phyloP scores from a whole-genome alignment of 2,329 filamentous ascomycete species.

The Paracorniculantispora psalliotae region DNA sequence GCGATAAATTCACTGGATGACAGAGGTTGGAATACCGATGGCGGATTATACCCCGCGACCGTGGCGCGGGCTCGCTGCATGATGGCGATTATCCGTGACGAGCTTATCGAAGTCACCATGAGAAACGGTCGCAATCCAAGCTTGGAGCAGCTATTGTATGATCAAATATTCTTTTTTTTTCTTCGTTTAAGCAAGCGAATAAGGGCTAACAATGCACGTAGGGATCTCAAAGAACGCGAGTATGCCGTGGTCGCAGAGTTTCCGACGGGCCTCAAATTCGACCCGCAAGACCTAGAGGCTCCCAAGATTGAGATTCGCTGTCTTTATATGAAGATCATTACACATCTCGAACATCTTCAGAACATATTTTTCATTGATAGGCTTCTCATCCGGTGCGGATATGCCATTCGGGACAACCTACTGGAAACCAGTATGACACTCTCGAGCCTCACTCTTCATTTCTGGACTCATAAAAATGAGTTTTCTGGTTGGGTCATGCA shows the following conservation, averaged over 20 bases:
- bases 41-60: slow-evolving; percentile 38
- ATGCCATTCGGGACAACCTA: slow-evolving; percentile 33
- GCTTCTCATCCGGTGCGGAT: slow-evolving; percentile 43
- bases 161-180: no score
- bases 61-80: slow-evolving; percentile 41
- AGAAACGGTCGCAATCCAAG: slow-evolving; percentile 23
- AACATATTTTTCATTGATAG: slow-evolving; percentile 57
- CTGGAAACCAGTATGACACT: slow-evolving; percentile 43
- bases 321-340: slow-evolving; percentile 41
- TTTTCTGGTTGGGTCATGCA: slow-evolving; percentile 31
- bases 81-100: slow-evolving; percentile 49
- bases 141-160: slow-evolving; percentile 21
- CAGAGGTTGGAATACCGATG: slow-evolving; percentile 48
- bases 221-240: slow-evolving; percentile 33
- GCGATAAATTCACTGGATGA: slow-evolving; percentile 34
- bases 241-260: slow-evolving; percentile 29
- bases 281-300: slow-evolving; percentile 33
- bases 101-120: slow-evolving; percentile 54
- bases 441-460: slow-evolving; percentile 39
- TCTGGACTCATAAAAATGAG: slow-evolving; percentile 47
- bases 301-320: slow-evolving; percentile 23
- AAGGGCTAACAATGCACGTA: slow-evolving; percentile 11
- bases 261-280: slow-evolving; percentile 34
- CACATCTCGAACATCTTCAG: slow-evolving; percentile 47
- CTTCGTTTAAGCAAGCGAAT: background rate